phyloP scores from a whole-genome alignment of 805 yeast genomes.

The Nakazawaea laoshanensis region DNA sequence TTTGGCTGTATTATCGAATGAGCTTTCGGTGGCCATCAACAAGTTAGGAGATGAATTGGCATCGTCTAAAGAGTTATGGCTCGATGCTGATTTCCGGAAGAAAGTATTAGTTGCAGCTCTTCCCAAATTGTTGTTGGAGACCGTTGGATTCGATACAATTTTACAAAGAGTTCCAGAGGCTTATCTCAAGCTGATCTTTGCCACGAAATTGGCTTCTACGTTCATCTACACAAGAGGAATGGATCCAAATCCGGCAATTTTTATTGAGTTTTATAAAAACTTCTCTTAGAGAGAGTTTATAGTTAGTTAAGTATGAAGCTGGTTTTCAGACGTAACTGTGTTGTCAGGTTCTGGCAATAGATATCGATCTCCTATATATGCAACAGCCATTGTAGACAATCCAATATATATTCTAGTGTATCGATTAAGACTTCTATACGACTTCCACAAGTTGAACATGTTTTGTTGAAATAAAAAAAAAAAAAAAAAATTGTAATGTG shows the following conservation, averaged over 20 bases:
- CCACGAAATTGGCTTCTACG: slow-evolving; percentile 75
- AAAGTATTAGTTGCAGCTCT: slow-evolving; percentile 69
- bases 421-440: too few relatives aligned
- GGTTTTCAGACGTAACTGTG: too few relatives aligned
- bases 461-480: too few relatives aligned
- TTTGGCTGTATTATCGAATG: slow-evolving; percentile 67
- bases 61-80: slow-evolving; percentile 76
- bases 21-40: slow-evolving; percentile 75
- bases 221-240: slow-evolving; percentile 80
- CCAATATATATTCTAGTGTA: slow-evolving; percentile 24
- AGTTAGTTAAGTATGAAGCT: too few relatives aligned
- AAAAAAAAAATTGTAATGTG: too few relatives aligned
- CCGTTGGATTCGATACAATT: slow-evolving; percentile 60
- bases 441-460: too few relatives aligned
- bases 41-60: slow-evolving; percentile 81
- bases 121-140: slow-evolving; percentile 61
- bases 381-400: slow-evolving; percentile 21
- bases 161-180: slow-evolving; percentile 77
- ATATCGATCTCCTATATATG: slow-evolving; percentile 23
- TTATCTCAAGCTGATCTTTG: slow-evolving; percentile 82
- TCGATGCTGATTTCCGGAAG: slow-evolving; percentile 69
- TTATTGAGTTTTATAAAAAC: slow-evolving; percentile 42
- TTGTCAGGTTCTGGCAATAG: not conserved
- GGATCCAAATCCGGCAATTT: slow-evolving; percentile 72
- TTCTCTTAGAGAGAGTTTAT: too few relatives aligned